Conservation (phyloP, 2,329 filamentous ascomycete genomes). For the Metarhizium anisopliae region DNA sequence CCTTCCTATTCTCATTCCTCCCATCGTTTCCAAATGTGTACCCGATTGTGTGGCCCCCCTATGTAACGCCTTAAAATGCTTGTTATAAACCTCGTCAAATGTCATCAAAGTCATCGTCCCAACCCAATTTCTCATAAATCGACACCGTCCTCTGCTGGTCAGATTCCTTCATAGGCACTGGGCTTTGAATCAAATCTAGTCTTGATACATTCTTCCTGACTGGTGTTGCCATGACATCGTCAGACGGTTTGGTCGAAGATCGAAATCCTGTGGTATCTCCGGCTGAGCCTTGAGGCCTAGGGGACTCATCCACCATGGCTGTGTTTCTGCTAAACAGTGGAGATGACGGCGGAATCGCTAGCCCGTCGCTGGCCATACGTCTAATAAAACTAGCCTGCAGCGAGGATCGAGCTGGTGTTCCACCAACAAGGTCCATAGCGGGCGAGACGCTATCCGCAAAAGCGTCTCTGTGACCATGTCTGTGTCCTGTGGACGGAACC, state of each 20-base stretch:
- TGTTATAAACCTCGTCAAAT: constrained; percentile 22
- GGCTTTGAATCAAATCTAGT: constrained; percentile 9
- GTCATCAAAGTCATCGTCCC: constrained; percentile 48
- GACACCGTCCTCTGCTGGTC: constrained; percentile 24
- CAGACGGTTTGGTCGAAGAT: constrained; percentile 8
- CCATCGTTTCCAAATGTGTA: background rate
- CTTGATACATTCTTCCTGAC: constrained; percentile 22
- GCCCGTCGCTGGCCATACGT: constrained; percentile 16
- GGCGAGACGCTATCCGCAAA: constrained; percentile 22
- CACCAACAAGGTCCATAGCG: constrained; percentile 18
- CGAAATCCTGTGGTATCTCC: constrained; percentile 12
- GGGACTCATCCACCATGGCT: constrained; percentile 7
- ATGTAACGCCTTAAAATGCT: constrained; percentile 8
- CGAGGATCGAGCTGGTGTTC: constrained; percentile 20
- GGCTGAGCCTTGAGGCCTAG: constrained; percentile 8
- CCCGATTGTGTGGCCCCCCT: background rate
- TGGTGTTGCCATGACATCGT: constrained; percentile 29
- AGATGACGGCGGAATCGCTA: constrained; percentile 26
- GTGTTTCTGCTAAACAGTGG: constrained; percentile 20
- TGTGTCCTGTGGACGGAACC: constrained; percentile 32
- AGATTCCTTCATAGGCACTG: constrained; percentile 8
- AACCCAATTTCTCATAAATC: constrained; percentile 47
- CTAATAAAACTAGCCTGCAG: constrained; percentile 19
- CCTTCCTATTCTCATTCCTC: background rate
- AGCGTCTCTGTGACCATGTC: constrained; percentile 20